phyloP scores from a whole-genome alignment of 2,329 filamentous ascomycete species.

The Botrytis hyacinthi region DNA sequence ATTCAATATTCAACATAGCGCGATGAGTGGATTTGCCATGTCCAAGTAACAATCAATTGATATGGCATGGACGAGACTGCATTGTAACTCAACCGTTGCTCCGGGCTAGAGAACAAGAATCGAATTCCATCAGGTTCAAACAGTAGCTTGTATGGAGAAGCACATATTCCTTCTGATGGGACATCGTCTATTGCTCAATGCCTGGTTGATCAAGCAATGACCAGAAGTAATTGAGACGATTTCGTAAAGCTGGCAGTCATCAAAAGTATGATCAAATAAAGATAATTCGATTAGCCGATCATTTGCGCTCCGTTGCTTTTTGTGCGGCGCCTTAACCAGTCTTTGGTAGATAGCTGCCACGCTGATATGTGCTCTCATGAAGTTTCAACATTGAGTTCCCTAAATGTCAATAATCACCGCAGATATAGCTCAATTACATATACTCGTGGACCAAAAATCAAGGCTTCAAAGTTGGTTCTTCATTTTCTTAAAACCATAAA shows the following conservation, averaged over 20 bases:
- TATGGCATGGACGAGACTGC: neutral
- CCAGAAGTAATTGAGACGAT: neutral
- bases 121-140: too few species aligned
- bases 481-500: neutral
- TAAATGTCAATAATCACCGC: neutral
- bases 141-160: too few species aligned
- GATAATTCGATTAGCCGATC: too few species aligned
- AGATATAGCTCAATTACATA: neutral
- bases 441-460: neutral
- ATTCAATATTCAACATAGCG: neutral
- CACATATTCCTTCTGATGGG: too few species aligned
- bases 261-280: too few species aligned
- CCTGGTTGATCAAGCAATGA: neutral
- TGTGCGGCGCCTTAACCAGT: too few species aligned
- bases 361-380: neutral
- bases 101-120: neutral
- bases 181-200: neutral
- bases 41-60: neutral
- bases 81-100: neutral
- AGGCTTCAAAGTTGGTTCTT: neutral
- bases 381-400: neutral
- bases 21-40: neutral
- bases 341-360: too few species aligned
- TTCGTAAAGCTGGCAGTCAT: neutral
- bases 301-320: neutral